Evolutionary conservation across 225 moss, liverwort and hornwort species (phyloP).

Genomic region (Straminergon stramineum): DNA sequence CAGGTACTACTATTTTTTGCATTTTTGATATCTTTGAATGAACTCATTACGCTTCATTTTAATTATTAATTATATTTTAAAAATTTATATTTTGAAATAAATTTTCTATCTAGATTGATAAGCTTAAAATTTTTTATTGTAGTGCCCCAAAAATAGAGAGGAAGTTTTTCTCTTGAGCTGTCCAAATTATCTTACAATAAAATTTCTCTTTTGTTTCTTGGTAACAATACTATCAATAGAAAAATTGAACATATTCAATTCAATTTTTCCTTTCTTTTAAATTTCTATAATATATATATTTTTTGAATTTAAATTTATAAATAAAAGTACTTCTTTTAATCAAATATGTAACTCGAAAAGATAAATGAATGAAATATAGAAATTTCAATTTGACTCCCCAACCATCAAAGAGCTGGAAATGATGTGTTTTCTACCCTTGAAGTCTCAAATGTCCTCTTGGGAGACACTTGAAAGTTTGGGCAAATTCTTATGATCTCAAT

Average conservation of each 20-base stretch:
- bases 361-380: neutral
- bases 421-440: neutral
- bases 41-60: no score
- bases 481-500: neutral
- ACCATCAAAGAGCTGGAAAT: neutral
- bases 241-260: neutral
- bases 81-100: no score
- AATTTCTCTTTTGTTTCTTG: neutral
- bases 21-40: no score
- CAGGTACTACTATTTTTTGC: constrained; percentile 14
- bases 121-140: neutral
- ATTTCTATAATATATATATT: neutral
- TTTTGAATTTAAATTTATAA: neutral
- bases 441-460: rapidly evolving
- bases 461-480: neutral
- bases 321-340: neutral
- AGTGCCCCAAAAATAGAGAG: no score
- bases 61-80: neutral
- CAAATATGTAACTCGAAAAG: neutral
- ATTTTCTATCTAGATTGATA: neutral
- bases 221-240: neutral
- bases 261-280: neutral
- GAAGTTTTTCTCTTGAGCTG: neutral
- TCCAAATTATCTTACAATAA: neutral
- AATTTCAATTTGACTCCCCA: neutral